phyloP scores from a whole-genome alignment of 371 early-diverging fungal genomes.

The Paraphysoderma sedebokerense region DNA sequence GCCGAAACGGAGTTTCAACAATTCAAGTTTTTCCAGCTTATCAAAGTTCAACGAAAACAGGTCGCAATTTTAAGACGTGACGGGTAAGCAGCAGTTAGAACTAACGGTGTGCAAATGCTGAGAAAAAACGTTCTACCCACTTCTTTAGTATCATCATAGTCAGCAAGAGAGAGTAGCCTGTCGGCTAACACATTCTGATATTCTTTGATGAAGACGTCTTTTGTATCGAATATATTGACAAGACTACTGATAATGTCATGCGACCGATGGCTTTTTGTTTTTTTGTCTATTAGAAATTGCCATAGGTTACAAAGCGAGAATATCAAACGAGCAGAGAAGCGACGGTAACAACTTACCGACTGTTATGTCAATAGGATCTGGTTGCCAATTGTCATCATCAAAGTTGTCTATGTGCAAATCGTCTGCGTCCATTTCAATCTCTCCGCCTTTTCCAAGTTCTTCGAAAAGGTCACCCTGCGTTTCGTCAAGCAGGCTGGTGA shows the following conservation, averaged over 20 bases:
- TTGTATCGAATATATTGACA: slow-evolving; percentile 34
- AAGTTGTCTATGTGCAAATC: slow-evolving; percentile 18
- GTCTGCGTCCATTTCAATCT: slow-evolving; percentile 4
- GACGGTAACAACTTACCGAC: slow-evolving; percentile 7
- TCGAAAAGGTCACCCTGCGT: slow-evolving; percentile 12
- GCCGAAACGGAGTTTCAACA: slow-evolving; percentile 43
- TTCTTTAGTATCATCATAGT: slow-evolving; percentile 28
- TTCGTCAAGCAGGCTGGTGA: slow-evolving; percentile 28
- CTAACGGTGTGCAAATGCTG: too few species aligned
- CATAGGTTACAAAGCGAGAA: neutral
- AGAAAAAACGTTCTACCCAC: too few species aligned
- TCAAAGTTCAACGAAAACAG: neutral
- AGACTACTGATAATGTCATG: slow-evolving; percentile 32
- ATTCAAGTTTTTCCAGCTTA: slow-evolving; percentile 22
- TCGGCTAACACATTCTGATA: slow-evolving; percentile 29
- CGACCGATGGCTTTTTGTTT: slow-evolving; percentile 15
- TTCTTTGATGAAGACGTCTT: slow-evolving; percentile 35
- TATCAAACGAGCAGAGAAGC: neutral
- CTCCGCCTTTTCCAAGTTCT: slow-evolving; percentile 10
- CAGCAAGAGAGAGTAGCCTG: slow-evolving; percentile 17
- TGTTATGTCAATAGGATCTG: slow-evolving; percentile 26
- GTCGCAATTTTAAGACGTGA: neutral
- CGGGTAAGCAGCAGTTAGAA: neutral
- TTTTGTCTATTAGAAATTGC: slow-evolving; percentile 8
- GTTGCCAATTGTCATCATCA: slow-evolving; percentile 27